Percentiles rank a stretch among this genome's conserved stretches.
Conservation (phyloP, 495 filamentous ascomycete genomes). For the Chaetomidium leptoderma region DNA sequence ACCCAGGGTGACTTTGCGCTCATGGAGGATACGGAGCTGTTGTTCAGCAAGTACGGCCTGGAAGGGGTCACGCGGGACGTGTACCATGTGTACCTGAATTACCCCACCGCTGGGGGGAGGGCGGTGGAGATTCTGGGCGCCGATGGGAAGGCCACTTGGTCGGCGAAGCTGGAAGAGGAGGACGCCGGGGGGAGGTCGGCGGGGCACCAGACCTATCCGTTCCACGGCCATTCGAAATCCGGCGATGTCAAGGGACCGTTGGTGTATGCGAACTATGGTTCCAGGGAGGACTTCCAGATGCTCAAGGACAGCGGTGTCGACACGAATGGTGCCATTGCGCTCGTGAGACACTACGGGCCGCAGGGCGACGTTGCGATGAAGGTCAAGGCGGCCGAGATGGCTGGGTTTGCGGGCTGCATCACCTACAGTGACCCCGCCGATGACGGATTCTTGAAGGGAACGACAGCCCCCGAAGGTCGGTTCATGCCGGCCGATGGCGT, state of each 20-base stretch:
- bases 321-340: constrained; percentile 71
- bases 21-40: constrained; percentile 72
- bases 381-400: constrained; percentile 82
- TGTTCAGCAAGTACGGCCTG: constrained; percentile 64
- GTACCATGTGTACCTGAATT: constrained; percentile 89
- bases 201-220: constrained; percentile 62
- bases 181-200: constrained; percentile 48
- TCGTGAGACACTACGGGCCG: constrained; percentile 76
- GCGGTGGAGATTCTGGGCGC: constrained; percentile 68
- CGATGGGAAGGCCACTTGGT: constrained; percentile 68
- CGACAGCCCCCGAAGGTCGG: constrained; percentile 66
- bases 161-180: constrained; percentile 80
- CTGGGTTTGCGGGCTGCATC: constrained; percentile 79
- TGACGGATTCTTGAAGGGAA: constrained; percentile 67
- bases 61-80: constrained; percentile 68
- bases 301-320: constrained; percentile 67
- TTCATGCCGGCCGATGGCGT: constrained; percentile 77
- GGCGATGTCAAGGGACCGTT: constrained; percentile 90
- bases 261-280: constrained; percentile 91
- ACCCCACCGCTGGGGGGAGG: constrained; percentile 70
- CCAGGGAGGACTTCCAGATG: constrained; percentile 71
- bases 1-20: constrained; percentile 83
- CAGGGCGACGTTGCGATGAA: constrained; percentile 71
- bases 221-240: constrained; percentile 84
- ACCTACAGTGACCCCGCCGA: constrained; percentile 87